phyloP scores from a whole-genome alignment of 257 asterid species.

The Echium plantagineum region DNA sequence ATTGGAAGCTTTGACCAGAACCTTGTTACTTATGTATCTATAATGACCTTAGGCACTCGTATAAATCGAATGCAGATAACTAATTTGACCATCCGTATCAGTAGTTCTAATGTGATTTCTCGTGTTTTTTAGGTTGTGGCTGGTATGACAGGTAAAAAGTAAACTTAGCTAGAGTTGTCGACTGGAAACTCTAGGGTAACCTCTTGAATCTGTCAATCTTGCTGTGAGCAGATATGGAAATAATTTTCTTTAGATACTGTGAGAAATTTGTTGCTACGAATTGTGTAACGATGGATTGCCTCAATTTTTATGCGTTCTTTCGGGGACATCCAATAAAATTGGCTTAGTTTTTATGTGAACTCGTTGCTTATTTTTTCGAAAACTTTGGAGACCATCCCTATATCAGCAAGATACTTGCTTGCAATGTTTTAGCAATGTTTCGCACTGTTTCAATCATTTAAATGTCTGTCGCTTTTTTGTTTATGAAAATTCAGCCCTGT shows the following conservation, averaged over 20 bases:
- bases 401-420: no score
- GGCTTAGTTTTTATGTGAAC: neutral
- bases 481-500: no score
- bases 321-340: no score
- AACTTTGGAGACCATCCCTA: no score
- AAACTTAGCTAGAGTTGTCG: constrained; percentile 6
- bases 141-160: constrained; percentile 65
- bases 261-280: neutral
- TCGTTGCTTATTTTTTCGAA: neutral
- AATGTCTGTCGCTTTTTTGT: no score
- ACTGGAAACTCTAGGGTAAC: constrained; percentile 3
- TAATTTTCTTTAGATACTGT: constrained; percentile 8
- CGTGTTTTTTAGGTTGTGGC: constrained; percentile 53
- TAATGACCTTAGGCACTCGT: no score
- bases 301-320: no score
- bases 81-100: neutral
- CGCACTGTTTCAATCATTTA: no score
- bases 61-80: no score
- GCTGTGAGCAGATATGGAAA: constrained; percentile 11
- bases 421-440: no score
- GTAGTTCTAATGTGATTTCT: neutral
- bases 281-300: neutral
- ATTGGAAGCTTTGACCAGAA: no score
- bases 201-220: constrained; percentile 1
- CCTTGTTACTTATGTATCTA: no score